These are phyloP conservation scores for Melanomma pulvis-pyrius DNA, from an alignment of 495 filamentous ascomycete genomes.

Conservation along the genomic window DNA sequence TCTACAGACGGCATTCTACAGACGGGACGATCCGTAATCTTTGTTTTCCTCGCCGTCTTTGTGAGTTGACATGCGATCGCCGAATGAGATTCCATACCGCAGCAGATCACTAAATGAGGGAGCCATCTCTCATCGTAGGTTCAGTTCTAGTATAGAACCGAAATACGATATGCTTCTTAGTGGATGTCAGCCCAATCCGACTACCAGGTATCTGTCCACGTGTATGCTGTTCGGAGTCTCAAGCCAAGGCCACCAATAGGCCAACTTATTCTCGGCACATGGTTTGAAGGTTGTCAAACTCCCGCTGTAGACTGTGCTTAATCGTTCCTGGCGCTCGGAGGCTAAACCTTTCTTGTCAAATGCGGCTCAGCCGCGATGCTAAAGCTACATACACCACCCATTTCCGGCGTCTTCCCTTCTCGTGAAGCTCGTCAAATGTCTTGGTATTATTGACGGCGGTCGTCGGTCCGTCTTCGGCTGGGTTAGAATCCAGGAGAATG, in stretches of 20 bases:
- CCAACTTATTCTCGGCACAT: background rate
- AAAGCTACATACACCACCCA: background rate
- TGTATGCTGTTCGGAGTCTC: background rate
- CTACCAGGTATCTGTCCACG: background rate
- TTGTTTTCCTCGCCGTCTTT: background rate
- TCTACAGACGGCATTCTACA: background rate
- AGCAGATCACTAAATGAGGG: background rate
- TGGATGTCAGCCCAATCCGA: background rate
- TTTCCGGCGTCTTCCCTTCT: background rate
- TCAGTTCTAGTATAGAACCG: background rate
- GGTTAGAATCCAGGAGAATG: background rate
- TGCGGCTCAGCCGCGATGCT: background rate
- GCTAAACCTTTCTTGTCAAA: background rate
- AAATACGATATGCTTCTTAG: constrained; percentile 1
- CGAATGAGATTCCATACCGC: background rate
- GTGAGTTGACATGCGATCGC: background rate
- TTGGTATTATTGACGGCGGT: constrained; percentile 28
- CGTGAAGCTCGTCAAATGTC: constrained; percentile 3
- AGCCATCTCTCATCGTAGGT: too few species aligned
- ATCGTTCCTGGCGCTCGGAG: background rate
- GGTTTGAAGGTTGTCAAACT: constrained; percentile 1
- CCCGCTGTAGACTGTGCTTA: background rate
- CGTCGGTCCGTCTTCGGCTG: background rate
- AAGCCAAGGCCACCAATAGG: background rate
- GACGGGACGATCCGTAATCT: too few species aligned